Percentiles rank a stretch among this genome's conserved stretches.
Conservation (phyloP, 352 stramenopile genomes). For the Phytophthora melonis region DNA sequence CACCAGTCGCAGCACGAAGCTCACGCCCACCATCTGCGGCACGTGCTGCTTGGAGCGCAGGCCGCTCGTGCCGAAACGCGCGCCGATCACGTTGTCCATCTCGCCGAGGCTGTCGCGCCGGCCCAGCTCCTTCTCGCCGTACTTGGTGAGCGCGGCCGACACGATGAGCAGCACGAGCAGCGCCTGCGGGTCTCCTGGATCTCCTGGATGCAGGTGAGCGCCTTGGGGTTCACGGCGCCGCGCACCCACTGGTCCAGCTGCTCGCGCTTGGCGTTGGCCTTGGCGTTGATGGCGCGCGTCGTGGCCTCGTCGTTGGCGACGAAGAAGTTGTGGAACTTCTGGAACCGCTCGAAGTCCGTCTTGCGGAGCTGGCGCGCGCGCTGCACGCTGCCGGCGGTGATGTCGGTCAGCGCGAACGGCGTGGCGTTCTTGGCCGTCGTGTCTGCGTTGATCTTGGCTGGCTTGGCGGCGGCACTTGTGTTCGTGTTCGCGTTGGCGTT, state of each 20-base stretch:
- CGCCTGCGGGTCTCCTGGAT: constrained; percentile 5
- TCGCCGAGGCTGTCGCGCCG: constrained; percentile 11
- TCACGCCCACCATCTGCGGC: constrained; percentile 3
- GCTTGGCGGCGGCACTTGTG: background rate
- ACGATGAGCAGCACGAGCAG: constrained; percentile 13
- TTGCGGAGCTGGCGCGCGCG: constrained; percentile 17
- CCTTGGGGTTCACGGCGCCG: constrained; percentile 4
- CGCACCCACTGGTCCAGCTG: constrained; percentile 13
- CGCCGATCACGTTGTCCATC: constrained; percentile 14
- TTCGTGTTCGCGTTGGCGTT: constrained; percentile 1
- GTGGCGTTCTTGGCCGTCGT: too few relatives aligned
- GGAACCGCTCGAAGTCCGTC: constrained; percentile 6
- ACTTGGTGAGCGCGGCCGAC: constrained; percentile 21
- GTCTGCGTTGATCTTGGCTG: background rate
- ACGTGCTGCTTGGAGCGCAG: constrained; percentile 17
- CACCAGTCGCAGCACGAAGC: constrained; percentile 19
- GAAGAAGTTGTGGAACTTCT: constrained; percentile 25
- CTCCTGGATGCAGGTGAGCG: constrained; percentile 18
- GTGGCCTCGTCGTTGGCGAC: constrained; percentile 4
- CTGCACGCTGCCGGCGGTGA: constrained; percentile 11
- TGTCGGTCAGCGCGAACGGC: constrained; percentile 3
- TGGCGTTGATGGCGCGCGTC: constrained; percentile 1
- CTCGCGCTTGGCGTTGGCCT: constrained; percentile 13
- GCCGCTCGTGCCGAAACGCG: constrained; percentile 15
- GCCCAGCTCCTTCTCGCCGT: constrained; percentile 14